phyloP scores from a whole-genome alignment of 225 moss, liverwort and hornwort genomes.

The Pseudoscleropodium purum region DNA sequence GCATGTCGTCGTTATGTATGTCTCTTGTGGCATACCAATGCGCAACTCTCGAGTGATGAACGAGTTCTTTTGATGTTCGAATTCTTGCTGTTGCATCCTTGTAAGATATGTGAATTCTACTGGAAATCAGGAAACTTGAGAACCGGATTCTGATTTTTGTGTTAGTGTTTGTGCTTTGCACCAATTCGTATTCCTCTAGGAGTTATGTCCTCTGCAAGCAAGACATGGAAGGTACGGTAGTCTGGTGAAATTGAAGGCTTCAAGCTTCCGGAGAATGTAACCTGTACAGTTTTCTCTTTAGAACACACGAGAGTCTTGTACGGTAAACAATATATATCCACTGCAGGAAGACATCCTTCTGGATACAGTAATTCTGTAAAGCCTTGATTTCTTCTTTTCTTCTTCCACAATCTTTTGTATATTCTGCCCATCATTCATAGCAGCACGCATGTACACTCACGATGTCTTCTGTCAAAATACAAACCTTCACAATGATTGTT shows the following conservation, averaged over 20 bases:
- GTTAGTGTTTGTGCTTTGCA: neutral
- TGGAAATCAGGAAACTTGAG: neutral
- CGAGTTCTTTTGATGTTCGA: neutral
- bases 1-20: no score
- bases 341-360: neutral
- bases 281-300: no score
- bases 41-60: neutral
- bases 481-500: neutral
- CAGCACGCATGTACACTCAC: no score
- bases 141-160: neutral
- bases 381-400: neutral
- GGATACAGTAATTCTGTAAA: neutral
- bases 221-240: no score
- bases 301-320: no score
- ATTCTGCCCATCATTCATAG: neutral
- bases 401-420: no score
- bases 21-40: neutral
- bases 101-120: neutral
- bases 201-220: neutral
- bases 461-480: neutral
- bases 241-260: no score
- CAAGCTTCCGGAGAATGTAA: neutral
- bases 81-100: neutral
- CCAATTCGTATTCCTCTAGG: neutral
- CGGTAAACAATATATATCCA: no score